Evolutionary conservation across 352 stramenopile genomes (phyloP), one percentile per base, ranked within the genome.

Genomic region (Pythium grandisporangium): DNA sequence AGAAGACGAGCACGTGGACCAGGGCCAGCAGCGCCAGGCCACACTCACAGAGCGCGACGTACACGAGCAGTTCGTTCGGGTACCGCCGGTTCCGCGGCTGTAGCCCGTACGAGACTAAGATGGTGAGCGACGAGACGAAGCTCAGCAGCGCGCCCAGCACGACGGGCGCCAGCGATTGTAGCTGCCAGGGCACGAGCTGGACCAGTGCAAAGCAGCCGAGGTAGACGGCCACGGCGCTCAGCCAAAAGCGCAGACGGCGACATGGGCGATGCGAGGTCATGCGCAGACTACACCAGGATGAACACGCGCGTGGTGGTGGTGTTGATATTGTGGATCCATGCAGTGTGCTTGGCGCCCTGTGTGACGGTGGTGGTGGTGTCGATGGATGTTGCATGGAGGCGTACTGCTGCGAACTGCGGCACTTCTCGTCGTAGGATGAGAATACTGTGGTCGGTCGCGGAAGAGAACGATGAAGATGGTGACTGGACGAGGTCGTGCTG

Each of bases 61-160:
- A 79, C 17, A 78, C 69, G 21, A 87, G 51, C 17, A 84, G 55
- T 16, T 84, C 69, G 43, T 87, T 87, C 11, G 74, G 74, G 48
- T 67, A 57, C 38, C 69, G 54, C 38, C 58, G 52, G 20, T 60
- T 51, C 17, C 52, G 45, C 10, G 56, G 39, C 50, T 68, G 51
- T 6, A 57, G 49, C n/a, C 70, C 23, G 38, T 80, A 84, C 25
- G 70, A 82, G 1, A 69, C 53, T 7, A 83, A 42, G 17, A 84
- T 66, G 25, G 75, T 37, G 16, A 78, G 41, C 23, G 65, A 62
- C 32, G 70, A 66, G 5, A 74, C 12, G 4, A 84, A 63, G 55
- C 65, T 84, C 13, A 86, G 48, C 12, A 62, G 33, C 22, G 66
- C 57, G 1, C 73, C 73, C 2, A 79, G 37, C 3, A 76, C 66